phyloP scores from a whole-genome alignment of 176 grass and related monocot species.

The Musa troglodytarum region DNA sequence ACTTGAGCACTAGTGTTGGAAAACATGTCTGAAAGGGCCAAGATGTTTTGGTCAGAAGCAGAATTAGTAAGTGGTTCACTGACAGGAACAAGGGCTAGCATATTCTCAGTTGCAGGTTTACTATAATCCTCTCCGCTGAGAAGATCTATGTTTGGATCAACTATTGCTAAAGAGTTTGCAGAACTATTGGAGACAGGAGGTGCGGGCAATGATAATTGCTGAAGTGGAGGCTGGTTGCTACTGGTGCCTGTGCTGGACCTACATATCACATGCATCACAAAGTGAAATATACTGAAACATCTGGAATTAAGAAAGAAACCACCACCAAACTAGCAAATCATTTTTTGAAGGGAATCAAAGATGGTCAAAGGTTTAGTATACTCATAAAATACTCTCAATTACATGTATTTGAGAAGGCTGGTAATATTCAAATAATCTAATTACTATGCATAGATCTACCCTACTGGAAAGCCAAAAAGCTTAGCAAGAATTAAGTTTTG shows the following conservation, averaged over 20 bases:
- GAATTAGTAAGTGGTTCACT: constrained; percentile 35
- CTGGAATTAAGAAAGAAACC: no score
- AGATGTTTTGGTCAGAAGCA: constrained; percentile 58
- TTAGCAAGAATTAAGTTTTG: no score
- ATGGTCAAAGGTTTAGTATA: no score
- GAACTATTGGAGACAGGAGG: constrained; percentile 35
- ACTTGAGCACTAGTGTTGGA: constrained; percentile 35
- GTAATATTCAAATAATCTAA: background rate
- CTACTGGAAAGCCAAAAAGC: no score
- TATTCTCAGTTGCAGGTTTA: constrained; percentile 59
- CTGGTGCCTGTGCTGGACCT: constrained; percentile 44
- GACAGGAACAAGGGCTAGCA: constrained; percentile 58
- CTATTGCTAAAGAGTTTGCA: constrained; percentile 31
- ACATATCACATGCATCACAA: constrained; percentile 8
- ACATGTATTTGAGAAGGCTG: no score
- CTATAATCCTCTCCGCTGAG: constrained; percentile 69
- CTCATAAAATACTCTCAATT: no score
- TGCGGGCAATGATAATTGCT: constrained; percentile 63
- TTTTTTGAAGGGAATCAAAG: background rate
- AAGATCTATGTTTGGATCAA: constrained; percentile 54
- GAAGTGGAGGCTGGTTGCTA: constrained; percentile 39
- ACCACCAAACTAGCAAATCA: background rate
- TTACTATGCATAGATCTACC: background rate
- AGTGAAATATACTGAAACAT: no score
- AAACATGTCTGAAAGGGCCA: constrained; percentile 86